Percentiles rank a stretch among this genome's conserved stretches.
Conservation (phyloP, 768 basidiomycete species). For the Lepiota venenata region DNA sequence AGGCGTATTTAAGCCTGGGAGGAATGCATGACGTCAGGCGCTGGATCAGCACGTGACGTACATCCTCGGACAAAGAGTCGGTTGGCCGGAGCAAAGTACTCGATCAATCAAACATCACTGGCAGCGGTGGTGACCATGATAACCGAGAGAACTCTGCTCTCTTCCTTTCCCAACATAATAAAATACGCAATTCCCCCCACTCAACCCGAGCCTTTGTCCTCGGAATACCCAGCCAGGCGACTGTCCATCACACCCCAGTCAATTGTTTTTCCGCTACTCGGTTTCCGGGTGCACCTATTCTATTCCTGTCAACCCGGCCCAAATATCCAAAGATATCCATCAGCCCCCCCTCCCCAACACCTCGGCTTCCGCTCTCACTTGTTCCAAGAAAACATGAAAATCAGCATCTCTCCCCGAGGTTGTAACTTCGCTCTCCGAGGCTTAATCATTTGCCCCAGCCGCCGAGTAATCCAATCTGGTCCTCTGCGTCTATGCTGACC, state of each 20-base stretch:
- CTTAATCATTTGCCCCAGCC: background rate
- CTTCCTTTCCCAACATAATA: no score
- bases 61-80: no score
- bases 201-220: background rate
- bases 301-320: constrained; percentile 6
- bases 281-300: background rate
- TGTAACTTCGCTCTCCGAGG: constrained; percentile 10
- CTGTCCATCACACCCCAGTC: no score
- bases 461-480: constrained; percentile 1
- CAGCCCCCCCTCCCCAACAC: constrained; percentile 7
- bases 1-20: no score
- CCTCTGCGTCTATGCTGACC: background rate
- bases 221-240: no score
- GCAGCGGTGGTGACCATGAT: no score
- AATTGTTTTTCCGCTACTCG: constrained; percentile 7
- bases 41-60: no score
- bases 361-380: constrained; percentile 7
- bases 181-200: no score
- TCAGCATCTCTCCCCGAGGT: constrained; percentile 4
- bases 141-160: no score
- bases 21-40: no score
- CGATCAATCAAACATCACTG: no score
- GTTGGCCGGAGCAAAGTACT: no score
- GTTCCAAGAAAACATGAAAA: constrained; percentile 12
- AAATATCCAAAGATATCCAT: constrained; percentile 1